Evolutionary conservation across 2,329 filamentous ascomycete genomes (phyloP).

Genomic region (Trichoderma koningii): DNA sequence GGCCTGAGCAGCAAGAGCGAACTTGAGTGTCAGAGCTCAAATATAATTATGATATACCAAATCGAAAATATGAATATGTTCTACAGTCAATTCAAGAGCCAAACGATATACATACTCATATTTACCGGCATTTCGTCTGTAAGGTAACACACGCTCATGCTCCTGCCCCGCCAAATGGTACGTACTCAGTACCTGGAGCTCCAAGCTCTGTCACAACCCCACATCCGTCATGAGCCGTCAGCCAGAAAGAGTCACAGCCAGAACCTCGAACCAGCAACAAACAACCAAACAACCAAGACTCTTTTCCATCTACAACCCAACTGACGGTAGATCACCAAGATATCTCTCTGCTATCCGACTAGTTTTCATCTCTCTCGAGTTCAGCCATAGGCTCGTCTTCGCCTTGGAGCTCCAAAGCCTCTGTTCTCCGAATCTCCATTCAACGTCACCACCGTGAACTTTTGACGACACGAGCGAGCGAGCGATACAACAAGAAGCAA

Average conservation of each 20-base stretch:
- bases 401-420: neutral
- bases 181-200: neutral
- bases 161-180: slow-evolving; percentile 1
- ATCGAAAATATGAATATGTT: too few relatives aligned
- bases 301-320: neutral
- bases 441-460: neutral
- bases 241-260: neutral
- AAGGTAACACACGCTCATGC: too few relatives aligned
- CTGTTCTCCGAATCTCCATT: too few relatives aligned
- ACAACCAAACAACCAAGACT: neutral
- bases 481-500: neutral
- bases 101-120: too few relatives aligned
- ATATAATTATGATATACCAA: too few relatives aligned
- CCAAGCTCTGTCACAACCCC: neutral
- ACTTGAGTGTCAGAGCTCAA: too few relatives aligned
- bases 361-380: neutral
- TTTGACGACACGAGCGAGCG: neutral
- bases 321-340: neutral
- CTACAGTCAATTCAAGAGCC: too few relatives aligned
- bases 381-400: neutral
- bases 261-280: neutral
- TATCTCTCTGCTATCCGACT: neutral
- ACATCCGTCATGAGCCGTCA: slow-evolving; percentile 16
- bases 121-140: too few relatives aligned
- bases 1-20: too few relatives aligned